Base-by-base conservation (phyloP, 768 basidiomycete species). In the Candolleomyces aberdarensis region DNA sequence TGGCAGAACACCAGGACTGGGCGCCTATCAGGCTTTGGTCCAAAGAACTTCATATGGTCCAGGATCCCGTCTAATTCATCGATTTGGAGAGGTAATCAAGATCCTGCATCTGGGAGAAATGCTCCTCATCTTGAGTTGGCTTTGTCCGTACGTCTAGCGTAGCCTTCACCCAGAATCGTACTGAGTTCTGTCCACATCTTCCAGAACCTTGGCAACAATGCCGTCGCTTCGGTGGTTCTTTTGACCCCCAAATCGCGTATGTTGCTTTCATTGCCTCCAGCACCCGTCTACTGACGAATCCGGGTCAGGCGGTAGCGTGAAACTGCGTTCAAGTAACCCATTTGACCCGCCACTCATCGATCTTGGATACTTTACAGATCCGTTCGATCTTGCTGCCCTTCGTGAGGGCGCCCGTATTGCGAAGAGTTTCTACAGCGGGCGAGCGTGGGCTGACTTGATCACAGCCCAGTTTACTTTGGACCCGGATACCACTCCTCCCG, bases 61-160 rank as follows among this genome's bases (percentile, higher is more conserved):
- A 60, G 73, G 13, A 56, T 73, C 14, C 60, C 63, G 6, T 53
- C 32, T 2, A 58, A 54, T 29, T 54, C 61, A 4, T 32, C 57
- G 5, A 44, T 58, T 13, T 61, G 62, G 7, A 53, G 49, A 15
- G 22, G 39, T 10, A 47, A 63, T 22, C 51, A 29, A 1, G 71
- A 74, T 57, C 68, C 68, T 5, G 59, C 68, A 4, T 63, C 70
- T 2, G 72, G 71, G 0, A 58, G 61, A 17, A 47, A 51, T 39
- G 47, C 69, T 0, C 64, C 70, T 32, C 72, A 71, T 53, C 60
- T 59, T 20, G 70, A 72, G 59, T 39, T 69, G 3, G 36, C 55
- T 19, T 15, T 50, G 3, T 39, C 13, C 29, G 56, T 60, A 39
- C 31, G 7, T 56, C 14, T 26, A n/a, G 3, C 11, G 11, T 36